A percentile compares a stretch with the other conserved stretches of the same genome.
These are phyloP conservation scores for Fusarium coffeatum DNA, from an alignment of 2,329 filamentous ascomycete species.

Conservation along the genomic window DNA sequence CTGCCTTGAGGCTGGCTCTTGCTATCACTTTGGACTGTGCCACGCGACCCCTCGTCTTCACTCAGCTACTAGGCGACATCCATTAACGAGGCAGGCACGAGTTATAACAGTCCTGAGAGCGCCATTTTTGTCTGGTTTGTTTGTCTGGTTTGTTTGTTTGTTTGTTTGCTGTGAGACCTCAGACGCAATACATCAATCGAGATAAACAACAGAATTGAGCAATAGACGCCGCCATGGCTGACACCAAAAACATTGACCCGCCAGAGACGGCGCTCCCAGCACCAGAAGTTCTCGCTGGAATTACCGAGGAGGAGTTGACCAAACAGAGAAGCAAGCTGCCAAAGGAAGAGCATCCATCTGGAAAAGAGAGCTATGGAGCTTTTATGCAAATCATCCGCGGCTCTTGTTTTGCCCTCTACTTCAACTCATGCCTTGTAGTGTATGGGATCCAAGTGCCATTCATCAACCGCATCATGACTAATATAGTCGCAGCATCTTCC, in stretches of 20 bases:
- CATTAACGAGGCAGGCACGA: conserved; percentile 19
- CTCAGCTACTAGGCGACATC: conserved; percentile 10
- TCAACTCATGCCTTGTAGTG: conserved; percentile 61
- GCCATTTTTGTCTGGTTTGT: conserved; percentile 3
- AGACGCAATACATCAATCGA: not conserved
- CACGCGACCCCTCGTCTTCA: conserved; percentile 39
- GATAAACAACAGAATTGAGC: conserved; percentile 8
- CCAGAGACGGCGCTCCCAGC: conserved; percentile 46
- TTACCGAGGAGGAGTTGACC: conserved; percentile 34
- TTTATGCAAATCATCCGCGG: conserved; percentile 64
- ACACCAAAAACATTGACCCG: conserved; percentile 37
- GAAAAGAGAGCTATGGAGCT: conserved; percentile 64
- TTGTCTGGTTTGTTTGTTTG: not conserved
- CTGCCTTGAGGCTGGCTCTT: conserved; percentile 30
- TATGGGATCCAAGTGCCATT: conserved; percentile 57
- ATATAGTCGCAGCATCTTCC: conserved; percentile 63
- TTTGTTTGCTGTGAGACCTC: conserved; percentile 2
- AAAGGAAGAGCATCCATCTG: conserved; percentile 61
- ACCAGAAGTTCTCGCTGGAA: conserved; percentile 46
- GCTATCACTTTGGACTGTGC: conserved; percentile 14
- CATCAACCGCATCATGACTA: conserved; percentile 1
- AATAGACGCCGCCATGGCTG: conserved; percentile 43
- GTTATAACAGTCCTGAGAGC: conserved; percentile 25
- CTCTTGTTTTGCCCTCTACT: conserved; percentile 64
- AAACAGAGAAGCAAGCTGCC: conserved; percentile 5